phyloP scores from a whole-genome alignment of 2,329 filamentous ascomycete genomes.

The Amesomyces nigricolor region DNA sequence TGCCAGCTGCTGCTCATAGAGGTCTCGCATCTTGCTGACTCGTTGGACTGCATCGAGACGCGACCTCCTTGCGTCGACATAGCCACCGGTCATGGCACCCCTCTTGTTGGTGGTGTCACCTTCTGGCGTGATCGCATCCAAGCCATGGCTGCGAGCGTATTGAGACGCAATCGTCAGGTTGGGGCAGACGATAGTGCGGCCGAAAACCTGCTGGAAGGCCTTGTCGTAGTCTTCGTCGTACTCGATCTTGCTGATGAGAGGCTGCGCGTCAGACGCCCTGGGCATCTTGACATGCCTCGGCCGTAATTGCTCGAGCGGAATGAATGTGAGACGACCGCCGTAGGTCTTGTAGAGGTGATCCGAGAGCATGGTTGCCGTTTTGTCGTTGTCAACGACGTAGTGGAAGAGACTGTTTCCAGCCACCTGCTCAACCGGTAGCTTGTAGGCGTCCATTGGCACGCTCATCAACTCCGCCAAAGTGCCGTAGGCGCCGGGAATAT shows the following conservation, averaged over 20 bases:
- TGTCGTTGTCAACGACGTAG: slow-evolving; percentile 88
- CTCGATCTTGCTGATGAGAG: slow-evolving; percentile 76
- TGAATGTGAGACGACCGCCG: slow-evolving; percentile 86
- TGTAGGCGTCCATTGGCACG: slow-evolving; percentile 70
- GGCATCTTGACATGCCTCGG: slow-evolving; percentile 70
- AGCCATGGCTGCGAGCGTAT: slow-evolving; percentile 84
- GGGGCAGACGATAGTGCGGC: slow-evolving; percentile 89
- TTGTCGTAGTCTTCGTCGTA: slow-evolving; percentile 73
- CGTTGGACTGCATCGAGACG: slow-evolving; percentile 78
- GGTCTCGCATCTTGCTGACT: slow-evolving; percentile 67
- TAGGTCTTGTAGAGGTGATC: slow-evolving; percentile 73
- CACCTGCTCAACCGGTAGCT: slow-evolving; percentile 85
- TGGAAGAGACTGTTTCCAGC: slow-evolving; percentile 92
- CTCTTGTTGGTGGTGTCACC: slow-evolving; percentile 94
- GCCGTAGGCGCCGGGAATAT: slow-evolving; percentile 83
- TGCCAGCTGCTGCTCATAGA: slow-evolving; percentile 62
- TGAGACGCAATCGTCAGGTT: slow-evolving; percentile 82
- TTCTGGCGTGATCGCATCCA: slow-evolving; percentile 90
- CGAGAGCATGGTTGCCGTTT: slow-evolving; percentile 76
- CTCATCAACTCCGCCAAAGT: slow-evolving; percentile 90
- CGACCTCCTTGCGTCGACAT: slow-evolving; percentile 78
- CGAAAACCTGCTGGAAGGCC: slow-evolving; percentile 92
- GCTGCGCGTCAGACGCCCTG: slow-evolving; percentile 78
- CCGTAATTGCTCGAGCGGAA: slow-evolving; percentile 80
- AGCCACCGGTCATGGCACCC: slow-evolving; percentile 92